A percentile compares a stretch with the other conserved stretches of the same genome.
phyloP scores from a whole-genome alignment of 345 rosid species.

The Corymbia maculata region DNA sequence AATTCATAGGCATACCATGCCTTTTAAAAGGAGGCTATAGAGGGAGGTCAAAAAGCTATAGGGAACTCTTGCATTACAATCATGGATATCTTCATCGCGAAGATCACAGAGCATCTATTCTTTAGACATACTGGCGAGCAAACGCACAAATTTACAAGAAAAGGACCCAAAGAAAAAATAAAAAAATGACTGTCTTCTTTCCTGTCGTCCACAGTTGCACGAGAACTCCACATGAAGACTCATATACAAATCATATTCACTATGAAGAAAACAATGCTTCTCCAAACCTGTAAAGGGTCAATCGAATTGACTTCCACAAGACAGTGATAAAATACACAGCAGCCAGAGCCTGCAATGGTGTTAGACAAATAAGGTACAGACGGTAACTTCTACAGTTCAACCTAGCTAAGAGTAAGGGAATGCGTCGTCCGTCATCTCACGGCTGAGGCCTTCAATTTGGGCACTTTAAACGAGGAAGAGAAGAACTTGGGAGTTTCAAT shows the following conservation, averaged over 20 bases:
- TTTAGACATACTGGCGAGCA: neutral
- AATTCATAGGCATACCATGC: neutral
- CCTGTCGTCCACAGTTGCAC: neutral
- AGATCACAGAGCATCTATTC: neutral
- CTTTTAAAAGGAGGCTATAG: neutral
- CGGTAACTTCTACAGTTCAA: neutral
- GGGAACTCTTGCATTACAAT: neutral
- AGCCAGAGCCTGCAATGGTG: neutral
- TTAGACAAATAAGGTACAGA: neutral
- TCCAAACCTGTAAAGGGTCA: neutral
- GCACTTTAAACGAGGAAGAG: conserved; percentile 58
- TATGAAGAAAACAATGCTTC: neutral
- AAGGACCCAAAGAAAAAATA: neutral
- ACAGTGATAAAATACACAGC: neutral
- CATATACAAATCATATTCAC: neutral
- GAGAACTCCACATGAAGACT: neutral
- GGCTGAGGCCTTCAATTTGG: conserved; percentile 58
- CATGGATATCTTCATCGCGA: neutral
- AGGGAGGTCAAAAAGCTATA: neutral
- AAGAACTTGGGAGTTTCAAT: conserved; percentile 58
- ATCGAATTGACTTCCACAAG: neutral
- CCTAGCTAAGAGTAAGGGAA: neutral
- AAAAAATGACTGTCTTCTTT: neutral
- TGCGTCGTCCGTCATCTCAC: neutral
- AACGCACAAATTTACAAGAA: neutral